phyloP scores from a whole-genome alignment of 495 filamentous ascomycete species.

The Penicillium simplicissimum region DNA sequence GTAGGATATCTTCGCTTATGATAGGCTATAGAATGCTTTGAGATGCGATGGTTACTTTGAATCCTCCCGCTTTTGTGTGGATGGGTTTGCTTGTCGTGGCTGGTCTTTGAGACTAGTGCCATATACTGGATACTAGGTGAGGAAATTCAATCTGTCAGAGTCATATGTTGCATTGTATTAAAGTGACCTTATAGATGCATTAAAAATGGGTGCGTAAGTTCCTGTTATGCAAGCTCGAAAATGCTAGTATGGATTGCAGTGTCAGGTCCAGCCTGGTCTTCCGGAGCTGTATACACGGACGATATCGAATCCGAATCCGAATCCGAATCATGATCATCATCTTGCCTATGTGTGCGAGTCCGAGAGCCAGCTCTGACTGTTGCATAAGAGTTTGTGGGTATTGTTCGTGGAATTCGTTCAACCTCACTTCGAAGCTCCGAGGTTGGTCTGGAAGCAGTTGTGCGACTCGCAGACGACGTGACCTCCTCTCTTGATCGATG shows the following conservation, averaged over 20 bases:
- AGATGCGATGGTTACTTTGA: no score
- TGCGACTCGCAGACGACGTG: fast-evolving
- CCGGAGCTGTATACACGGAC: conserved; percentile 29
- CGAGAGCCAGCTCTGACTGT: not conserved
- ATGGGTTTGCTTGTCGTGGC: no score
- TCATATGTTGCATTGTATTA: not conserved
- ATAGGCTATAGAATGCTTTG: no score
- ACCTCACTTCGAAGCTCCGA: not conserved
- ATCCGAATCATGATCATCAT: conserved; percentile 5
- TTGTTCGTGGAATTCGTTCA: conserved; percentile 2
- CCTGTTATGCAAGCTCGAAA: not conserved
- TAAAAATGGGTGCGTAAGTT: not conserved
- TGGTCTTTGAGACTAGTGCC: no score
- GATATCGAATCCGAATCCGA: conserved; percentile 22
- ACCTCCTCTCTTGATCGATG: not conserved
- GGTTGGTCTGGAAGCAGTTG: not conserved
- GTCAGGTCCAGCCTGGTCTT: conserved; percentile 1
- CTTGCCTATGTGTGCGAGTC: not conserved
- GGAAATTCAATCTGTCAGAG: no score
- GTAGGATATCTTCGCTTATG: no score
- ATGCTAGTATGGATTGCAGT: not conserved
- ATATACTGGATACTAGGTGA: no score
- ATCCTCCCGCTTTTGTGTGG: no score
- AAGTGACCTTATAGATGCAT: not conserved
- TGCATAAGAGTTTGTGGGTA: not conserved